phyloP scores from a whole-genome alignment of 164 flowering plant genomes.

The Hamamelis virginiana region DNA sequence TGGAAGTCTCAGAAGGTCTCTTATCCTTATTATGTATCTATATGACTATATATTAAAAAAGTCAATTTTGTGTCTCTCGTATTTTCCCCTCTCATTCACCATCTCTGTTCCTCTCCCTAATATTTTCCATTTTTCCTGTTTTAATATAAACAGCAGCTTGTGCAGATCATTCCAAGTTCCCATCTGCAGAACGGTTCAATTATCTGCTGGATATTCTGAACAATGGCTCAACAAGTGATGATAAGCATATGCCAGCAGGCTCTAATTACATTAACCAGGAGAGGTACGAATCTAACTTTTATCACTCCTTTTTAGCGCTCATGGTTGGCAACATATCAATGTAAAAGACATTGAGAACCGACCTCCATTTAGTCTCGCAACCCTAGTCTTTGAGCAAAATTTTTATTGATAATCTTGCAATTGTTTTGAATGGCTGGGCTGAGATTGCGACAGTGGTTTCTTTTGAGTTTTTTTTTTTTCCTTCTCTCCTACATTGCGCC shows the following conservation, averaged over 20 bases:
- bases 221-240: constrained; percentile 37
- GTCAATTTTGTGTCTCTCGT: not conserved
- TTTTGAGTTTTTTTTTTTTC: no score
- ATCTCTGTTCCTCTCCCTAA: not conserved
- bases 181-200: constrained; percentile 32
- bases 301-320: not conserved
- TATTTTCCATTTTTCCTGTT: not conserved
- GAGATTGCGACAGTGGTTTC: no score
- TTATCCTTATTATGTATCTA: not conserved
- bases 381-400: no score
- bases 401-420: no score
- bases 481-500: no score
- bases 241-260: constrained; percentile 30
- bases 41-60: no score
- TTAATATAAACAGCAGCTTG: not conserved
- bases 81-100: not conserved
- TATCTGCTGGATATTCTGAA: constrained; percentile 43
- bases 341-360: no score
- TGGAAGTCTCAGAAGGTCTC: constrained; percentile 29
- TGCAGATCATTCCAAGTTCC: constrained; percentile 27
- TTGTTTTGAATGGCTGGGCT: no score
- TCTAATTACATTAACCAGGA: constrained; percentile 43
- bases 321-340: not conserved
- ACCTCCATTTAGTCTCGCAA: no score
- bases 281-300: constrained; percentile 29